Conservation (phyloP, 805 yeast genomes). For the Clavispora phyllophila region DNA sequence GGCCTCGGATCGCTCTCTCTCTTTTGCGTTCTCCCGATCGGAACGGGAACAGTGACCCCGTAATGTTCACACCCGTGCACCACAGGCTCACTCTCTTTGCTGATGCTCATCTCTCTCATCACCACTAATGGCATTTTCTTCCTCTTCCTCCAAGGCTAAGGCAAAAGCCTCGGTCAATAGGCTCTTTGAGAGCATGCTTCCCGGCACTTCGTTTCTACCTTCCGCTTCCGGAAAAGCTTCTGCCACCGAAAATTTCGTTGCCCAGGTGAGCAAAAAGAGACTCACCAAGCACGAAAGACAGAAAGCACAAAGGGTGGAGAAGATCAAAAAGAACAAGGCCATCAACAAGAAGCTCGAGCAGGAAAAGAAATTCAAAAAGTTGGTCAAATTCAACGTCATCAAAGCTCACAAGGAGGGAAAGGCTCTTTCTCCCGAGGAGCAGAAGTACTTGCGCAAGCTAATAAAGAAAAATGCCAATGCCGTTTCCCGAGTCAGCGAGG, state of each 20-base stretch:
- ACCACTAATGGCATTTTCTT: conserved; percentile 17
- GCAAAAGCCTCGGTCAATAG: conserved; percentile 22
- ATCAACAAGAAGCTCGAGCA: conserved; percentile 25
- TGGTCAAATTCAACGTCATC: conserved; percentile 36
- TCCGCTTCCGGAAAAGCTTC: conserved; percentile 5
- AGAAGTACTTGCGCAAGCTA: conserved; percentile 35
- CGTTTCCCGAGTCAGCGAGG: conserved; percentile 22
- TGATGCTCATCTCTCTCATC: neutral
- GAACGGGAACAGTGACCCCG: no score
- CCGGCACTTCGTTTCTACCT: conserved; percentile 9
- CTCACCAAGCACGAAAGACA: conserved; percentile 15
- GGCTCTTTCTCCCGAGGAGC: conserved; percentile 27
- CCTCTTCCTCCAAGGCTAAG: conserved; percentile 16
- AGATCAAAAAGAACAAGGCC: conserved; percentile 18
- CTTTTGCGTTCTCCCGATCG: no score
- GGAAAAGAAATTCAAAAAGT: conserved; percentile 29
- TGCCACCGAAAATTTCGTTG: conserved; percentile 13
- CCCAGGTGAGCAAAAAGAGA: conserved; percentile 12
- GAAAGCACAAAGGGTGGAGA: conserved; percentile 15
- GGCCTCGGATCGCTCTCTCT: no score
- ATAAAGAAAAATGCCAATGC: conserved; percentile 32
- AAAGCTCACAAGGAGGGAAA: conserved; percentile 24
- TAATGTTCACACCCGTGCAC: conserved; percentile 6
- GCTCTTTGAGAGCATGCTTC: conserved; percentile 21
- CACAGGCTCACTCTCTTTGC: neutral